Base-by-base conservation (phyloP, 2,329 filamentous ascomycete species). In the Neofusicoccum parvum region DNA sequence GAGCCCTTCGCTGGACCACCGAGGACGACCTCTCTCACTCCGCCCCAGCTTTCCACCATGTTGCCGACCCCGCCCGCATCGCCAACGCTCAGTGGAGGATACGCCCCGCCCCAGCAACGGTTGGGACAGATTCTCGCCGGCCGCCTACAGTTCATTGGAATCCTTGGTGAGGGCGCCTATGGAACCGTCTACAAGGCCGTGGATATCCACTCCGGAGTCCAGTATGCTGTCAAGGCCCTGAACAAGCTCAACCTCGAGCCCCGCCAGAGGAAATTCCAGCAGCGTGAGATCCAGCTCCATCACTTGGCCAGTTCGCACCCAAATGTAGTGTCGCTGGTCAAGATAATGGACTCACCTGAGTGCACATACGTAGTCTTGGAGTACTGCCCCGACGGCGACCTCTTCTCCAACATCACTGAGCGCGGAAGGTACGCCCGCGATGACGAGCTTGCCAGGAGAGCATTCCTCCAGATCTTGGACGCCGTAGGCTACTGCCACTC, bases 401-500 rank as follows among this genome's bases (percentile, higher is more conserved):
- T 99, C 69, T 99, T 99, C 81, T 90, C 91, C 78, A 97, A 96
- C 82, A 99, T 99, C 80, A 98, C 95, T 68, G 94, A 98, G 80
- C 88, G 91, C 74, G 92, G 93, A 76, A 92, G 92, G 78, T 99
- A 96, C 78, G 89, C 97, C 73, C 92, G 92, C 80, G 94, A 97
- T 82, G 94, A 98, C 82, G 86, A 88, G 73, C 86, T 97, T 76
- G 91, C 91, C 84, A 92, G 90, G 82, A 87, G 87, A 70, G 90
- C 93, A 65, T 98, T 98, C 79, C 87, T 98, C 69, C 95, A 99
- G 80, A 92, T 99, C 74, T 81, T 99, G 85, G 92, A 97, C 85
- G 95, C 95, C 79, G 94, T 98, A 70, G 91, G 95, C 76, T 92
- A 94, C 81, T 98, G 95, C 86, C 95, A 99, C 80, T 88, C 87